Percentiles rank a stretch among this genome's conserved stretches.
Conservation (phyloP, 805 yeast species). For the Pichia californica region DNA sequence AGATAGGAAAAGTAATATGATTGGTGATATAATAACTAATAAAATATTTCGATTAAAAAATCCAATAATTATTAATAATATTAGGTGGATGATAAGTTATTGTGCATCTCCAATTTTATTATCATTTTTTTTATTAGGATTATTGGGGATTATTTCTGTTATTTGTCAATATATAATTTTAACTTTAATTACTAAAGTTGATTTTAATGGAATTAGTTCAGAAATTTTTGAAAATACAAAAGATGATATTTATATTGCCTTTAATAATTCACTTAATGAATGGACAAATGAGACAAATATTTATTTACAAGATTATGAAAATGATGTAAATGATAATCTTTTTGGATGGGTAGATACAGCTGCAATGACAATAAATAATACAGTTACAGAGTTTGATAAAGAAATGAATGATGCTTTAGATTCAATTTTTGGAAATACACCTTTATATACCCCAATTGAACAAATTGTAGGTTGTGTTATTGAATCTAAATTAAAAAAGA, state of each 20-base stretch:
- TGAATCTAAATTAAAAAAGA: constrained; percentile 58
- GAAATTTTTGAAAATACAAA: constrained; percentile 12
- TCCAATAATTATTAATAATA: constrained; percentile 14
- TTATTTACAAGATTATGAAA: constrained; percentile 44
- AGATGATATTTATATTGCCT: constrained; percentile 8
- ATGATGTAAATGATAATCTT: constrained; percentile 50
- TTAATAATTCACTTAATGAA: constrained; percentile 29
- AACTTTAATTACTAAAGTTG: constrained; percentile 1
- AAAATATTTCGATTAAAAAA: constrained; percentile 12
- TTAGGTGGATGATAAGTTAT: constrained; percentile 44
- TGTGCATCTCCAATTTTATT: constrained; percentile 47
- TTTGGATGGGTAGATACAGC: constrained; percentile 61
- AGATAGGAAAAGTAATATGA: constrained; percentile 17
- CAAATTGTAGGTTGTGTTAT: constrained; percentile 74
- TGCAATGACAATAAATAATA: constrained; percentile 50
- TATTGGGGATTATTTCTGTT: constrained; percentile 51
- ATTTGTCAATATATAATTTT: constrained; percentile 49
- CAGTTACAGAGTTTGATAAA: constrained; percentile 50
- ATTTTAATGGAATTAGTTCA: not conserved
- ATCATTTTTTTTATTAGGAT: constrained; percentile 44
- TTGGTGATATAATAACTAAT: constrained; percentile 16
- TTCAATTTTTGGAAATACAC: constrained; percentile 60
- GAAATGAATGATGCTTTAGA: constrained; percentile 55
- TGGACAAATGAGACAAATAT: constrained; percentile 58
- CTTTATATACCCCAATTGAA: constrained; percentile 54